Base-by-base conservation (phyloP, 1,284 basidiomycete genomes). In the Ustilago esculenta region DNA sequence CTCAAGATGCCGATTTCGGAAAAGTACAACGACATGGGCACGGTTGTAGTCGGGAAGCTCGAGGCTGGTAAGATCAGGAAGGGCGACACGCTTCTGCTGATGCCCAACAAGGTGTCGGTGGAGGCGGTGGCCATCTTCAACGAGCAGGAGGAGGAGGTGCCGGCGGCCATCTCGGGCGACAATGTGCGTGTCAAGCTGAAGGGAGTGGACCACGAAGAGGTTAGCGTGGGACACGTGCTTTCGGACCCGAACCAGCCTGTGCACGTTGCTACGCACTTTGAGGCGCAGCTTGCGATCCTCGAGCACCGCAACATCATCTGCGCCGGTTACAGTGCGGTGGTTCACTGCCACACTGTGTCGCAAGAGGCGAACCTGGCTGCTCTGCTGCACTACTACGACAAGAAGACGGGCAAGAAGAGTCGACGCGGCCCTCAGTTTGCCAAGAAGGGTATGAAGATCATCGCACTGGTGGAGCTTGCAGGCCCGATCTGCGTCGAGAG, bases 21-120 rank as follows among this genome's bases (percentile, higher is more conserved):
- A 53, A 81, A 81, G 76, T 81, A 81, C 71, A 76, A 71, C 50
- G 80, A 81, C 54, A 81, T 81, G 79, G 80, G 80, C 33, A 81
- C 80, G 5, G 72, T 81, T 39, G 71, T 81, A 5, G 80, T 81
- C 14, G 80, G 80, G 40, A 81, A 81, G 71, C 67, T 81, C 25
- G 80, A 81, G 68, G 70, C 74, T 10, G 80, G 80, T 24, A 75
- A 72, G 60, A 70, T 81, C 53, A 70, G 71, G 52, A 73, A 75
- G 59, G 80, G 80, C 35, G 77, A 80, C 39, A 39, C 50, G 25
- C 55, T 80, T 6, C 20, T 80, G 29, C 58, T 81, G 18, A 81
- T 81, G 79, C 80, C 80, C 35, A 81, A 81, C 73, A 65, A 66
- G 45, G 72, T 65, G 15, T 11, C 48, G 2, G 77, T 81, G 23